Conservation (phyloP, 2,329 filamentous ascomycete genomes). For the Venturia carpophila region DNA sequence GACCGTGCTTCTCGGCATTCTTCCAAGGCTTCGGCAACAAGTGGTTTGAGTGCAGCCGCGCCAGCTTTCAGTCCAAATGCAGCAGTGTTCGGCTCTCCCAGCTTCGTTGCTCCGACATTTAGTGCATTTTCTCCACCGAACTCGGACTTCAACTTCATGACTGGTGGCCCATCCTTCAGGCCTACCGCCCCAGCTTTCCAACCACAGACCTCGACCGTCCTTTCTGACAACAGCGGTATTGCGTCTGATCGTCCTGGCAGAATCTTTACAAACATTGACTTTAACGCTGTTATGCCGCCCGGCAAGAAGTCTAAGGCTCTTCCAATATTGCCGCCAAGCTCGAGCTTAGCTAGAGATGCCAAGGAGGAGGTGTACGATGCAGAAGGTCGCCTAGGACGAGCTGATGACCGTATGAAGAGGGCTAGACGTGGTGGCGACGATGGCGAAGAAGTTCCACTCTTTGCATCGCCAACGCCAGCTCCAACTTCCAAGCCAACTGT, state of each 20-base stretch:
- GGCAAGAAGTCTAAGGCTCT: slow-evolving; percentile 72
- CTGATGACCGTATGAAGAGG: slow-evolving; percentile 66
- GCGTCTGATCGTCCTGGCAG: slow-evolving; percentile 30
- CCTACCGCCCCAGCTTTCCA: slow-evolving; percentile 24
- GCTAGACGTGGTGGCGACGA: slow-evolving; percentile 57
- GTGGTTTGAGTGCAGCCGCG: slow-evolving; percentile 67
- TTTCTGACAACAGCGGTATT: neutral
- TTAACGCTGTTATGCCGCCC: slow-evolving; percentile 56
- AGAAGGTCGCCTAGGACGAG: slow-evolving; percentile 55
- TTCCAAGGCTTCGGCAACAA: slow-evolving; percentile 39
- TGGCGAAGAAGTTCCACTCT: slow-evolving; percentile 65
- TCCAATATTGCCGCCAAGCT: slow-evolving; percentile 63
- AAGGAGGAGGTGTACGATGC: slow-evolving; percentile 34
- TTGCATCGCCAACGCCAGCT: slow-evolving; percentile 47
- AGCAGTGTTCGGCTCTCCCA: slow-evolving; percentile 19
- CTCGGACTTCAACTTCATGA: slow-evolving; percentile 32
- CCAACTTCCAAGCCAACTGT: slow-evolving; percentile 24
- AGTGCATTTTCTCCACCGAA: slow-evolving; percentile 8
- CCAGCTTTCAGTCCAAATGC: slow-evolving; percentile 61
- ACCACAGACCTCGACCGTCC: slow-evolving; percentile 15
- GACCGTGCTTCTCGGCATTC: slow-evolving; percentile 47
- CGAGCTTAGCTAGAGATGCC: slow-evolving; percentile 36
- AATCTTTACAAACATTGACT: slow-evolving; percentile 53
- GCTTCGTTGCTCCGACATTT: slow-evolving; percentile 8
- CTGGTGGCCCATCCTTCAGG: slow-evolving; percentile 24